phyloP scores from a whole-genome alignment of 352 stramenopile genomes.

The Pythium aristosporum region DNA sequence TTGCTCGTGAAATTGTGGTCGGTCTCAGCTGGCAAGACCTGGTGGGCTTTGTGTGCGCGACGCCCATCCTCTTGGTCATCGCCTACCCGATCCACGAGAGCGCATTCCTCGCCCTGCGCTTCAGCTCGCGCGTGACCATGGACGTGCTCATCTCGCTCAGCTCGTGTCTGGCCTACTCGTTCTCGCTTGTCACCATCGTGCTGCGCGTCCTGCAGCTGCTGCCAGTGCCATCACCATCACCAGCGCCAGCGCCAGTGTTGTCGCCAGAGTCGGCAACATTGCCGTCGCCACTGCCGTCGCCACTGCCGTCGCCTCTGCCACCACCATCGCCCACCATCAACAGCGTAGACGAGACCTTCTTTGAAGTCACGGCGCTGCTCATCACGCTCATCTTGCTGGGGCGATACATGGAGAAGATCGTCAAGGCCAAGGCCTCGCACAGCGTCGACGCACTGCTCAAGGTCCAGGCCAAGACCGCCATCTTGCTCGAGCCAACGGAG shows the following conservation, averaged over 20 bases:
- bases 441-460: constrained; percentile 64
- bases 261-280: too few species aligned
- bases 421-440: constrained; percentile 66
- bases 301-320: too few species aligned
- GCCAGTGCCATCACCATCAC: neutral
- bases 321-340: constrained; percentile 10
- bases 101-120: constrained; percentile 56
- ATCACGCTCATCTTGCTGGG: constrained; percentile 74
- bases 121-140: constrained; percentile 68
- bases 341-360: constrained; percentile 54
- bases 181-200: constrained; percentile 43
- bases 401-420: constrained; percentile 71
- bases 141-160: constrained; percentile 79
- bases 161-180: constrained; percentile 62
- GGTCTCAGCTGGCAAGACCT: constrained; percentile 53
- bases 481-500: constrained; percentile 68
- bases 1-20: constrained; percentile 29
- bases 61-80: constrained; percentile 60
- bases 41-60: constrained; percentile 61
- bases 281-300: too few species aligned
- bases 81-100: constrained; percentile 73
- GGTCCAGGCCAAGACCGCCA: constrained; percentile 85
- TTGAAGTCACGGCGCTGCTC: constrained; percentile 67
- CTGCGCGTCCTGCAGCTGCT: constrained; percentile 24
- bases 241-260: too few species aligned